Evolutionary conservation across 176 grass and related monocot genomes (phyloP).

Genomic region (Oryza officinalis): DNA sequence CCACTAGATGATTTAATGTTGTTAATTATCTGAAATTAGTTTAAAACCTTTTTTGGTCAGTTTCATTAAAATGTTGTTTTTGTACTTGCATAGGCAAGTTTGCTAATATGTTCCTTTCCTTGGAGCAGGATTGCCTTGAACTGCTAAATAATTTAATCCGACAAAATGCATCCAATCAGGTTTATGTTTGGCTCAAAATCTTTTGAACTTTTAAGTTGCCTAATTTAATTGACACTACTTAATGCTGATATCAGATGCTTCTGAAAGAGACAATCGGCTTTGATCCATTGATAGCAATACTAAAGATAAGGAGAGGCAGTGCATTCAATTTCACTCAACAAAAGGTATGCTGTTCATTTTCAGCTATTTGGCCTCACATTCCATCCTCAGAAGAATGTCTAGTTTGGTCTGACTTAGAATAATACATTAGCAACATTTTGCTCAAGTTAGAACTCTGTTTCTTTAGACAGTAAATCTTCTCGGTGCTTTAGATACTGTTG

Average conservation of each 20-base stretch:
- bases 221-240: conserved; percentile 33
- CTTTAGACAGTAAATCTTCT: conserved; percentile 98
- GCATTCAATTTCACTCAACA: conserved; percentile 99
- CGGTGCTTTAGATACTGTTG: conserved; percentile 85
- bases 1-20: conserved; percentile 14
- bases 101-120: conserved; percentile 40
- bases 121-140: conserved; percentile 89
- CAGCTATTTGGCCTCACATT: conserved; percentile 13
- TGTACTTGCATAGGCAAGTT: conserved; percentile 6
- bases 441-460: conserved; percentile 44
- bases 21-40: background rate
- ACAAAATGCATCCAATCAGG: conserved; percentile 90
- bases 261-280: conserved; percentile 97
- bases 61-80: conserved; percentile 30
- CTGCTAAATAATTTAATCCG: conserved; percentile 97
- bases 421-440: conserved; percentile 39
- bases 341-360: conserved; percentile 55
- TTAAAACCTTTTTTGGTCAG: background rate
- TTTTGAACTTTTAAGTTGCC: conserved; percentile 37
- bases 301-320: conserved; percentile 97
- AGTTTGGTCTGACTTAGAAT: conserved; percentile 11
- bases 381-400: conserved; percentile 6
- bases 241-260: conserved; percentile 71
- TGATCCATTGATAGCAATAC: conserved; percentile 93
- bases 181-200: conserved; percentile 30